phyloP scores from a whole-genome alignment of 2,329 filamentous ascomycete species.

The Incumbomyces lentus region DNA sequence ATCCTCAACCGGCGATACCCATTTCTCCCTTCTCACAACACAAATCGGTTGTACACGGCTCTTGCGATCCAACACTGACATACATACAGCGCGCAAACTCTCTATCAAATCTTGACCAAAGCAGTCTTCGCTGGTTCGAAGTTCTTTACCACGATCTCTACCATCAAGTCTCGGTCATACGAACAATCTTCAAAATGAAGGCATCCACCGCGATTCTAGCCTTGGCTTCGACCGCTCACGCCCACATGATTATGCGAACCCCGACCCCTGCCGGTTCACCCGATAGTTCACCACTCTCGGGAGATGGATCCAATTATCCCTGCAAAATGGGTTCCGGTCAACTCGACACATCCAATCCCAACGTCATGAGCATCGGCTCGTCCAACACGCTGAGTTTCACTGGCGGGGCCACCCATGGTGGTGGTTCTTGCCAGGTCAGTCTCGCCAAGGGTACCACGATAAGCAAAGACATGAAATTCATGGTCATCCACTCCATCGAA shows the following conservation, averaged over 20 bases:
- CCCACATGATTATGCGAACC: constrained; percentile 64
- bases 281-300: constrained; percentile 55
- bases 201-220: constrained; percentile 38
- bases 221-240: constrained; percentile 48
- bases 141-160: not conserved
- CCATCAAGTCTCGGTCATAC: constrained; percentile 1
- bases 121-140: constrained; percentile 9
- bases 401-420: constrained; percentile 72
- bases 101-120: constrained; percentile 2
- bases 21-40: not conserved
- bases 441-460: constrained; percentile 68
- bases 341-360: constrained; percentile 40
- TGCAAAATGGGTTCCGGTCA: constrained; percentile 57
- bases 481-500: constrained; percentile 79
- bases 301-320: constrained; percentile 60
- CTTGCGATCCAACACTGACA: not conserved
- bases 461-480: constrained; percentile 59
- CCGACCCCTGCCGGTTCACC: constrained; percentile 55
- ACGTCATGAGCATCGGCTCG: constrained; percentile 55
- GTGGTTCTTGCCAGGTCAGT: constrained; percentile 83
- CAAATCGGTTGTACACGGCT: not conserved
- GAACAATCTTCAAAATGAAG: constrained; percentile 8
- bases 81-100: constrained; percentile 3
- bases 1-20: not conserved
- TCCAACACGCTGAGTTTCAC: constrained; percentile 52